A percentile compares a stretch with the other conserved stretches of the same genome.
phyloP scores from a whole-genome alignment of 177 flowering plant genomes.

The Vitis hybrid region DNA sequence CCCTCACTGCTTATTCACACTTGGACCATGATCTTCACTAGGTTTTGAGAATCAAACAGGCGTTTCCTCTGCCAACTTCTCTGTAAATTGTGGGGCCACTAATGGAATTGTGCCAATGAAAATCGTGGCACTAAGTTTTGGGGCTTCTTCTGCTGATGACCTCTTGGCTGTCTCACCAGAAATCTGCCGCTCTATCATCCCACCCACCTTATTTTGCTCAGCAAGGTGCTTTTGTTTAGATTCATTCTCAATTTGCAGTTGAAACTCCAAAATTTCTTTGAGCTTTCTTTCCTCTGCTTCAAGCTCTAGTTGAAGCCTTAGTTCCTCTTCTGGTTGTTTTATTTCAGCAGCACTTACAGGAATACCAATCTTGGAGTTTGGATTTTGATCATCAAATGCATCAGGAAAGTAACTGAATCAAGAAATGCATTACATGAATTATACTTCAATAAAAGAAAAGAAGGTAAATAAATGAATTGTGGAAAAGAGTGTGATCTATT shows the following conservation, averaged over 20 bases:
- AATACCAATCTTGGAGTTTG: constrained; percentile 31
- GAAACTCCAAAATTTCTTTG: constrained; percentile 91
- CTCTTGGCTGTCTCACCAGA: too few relatives aligned
- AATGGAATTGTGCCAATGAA: too few relatives aligned
- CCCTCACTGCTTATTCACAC: too few relatives aligned
- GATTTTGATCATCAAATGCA: constrained; percentile 45
- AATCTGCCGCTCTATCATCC: too few relatives aligned
- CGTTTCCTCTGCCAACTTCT: too few relatives aligned
- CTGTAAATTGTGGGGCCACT: too few relatives aligned
- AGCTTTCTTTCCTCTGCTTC: constrained; percentile 96
- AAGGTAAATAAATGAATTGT: neutral
- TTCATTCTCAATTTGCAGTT: constrained; percentile 85
- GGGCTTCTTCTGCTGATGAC: too few relatives aligned
- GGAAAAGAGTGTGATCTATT: neutral
- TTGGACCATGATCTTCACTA: too few relatives aligned
- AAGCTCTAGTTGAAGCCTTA: constrained; percentile 68
- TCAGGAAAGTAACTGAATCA: constrained; percentile 45
- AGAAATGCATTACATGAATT: constrained; percentile 18
- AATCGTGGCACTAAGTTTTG: too few relatives aligned
- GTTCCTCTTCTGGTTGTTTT: constrained; percentile 66
- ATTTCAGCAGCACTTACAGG: constrained; percentile 38
- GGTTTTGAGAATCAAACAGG: too few relatives aligned
- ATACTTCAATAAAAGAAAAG: neutral
- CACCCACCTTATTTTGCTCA: constrained; percentile 51
- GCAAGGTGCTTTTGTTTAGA: constrained; percentile 89